Evolutionary conservation across 2,329 filamentous ascomycete genomes (phyloP), one percentile per base, ranked within the genome.

Genomic region (Ceratocystiopsis brevicomis): DNA sequence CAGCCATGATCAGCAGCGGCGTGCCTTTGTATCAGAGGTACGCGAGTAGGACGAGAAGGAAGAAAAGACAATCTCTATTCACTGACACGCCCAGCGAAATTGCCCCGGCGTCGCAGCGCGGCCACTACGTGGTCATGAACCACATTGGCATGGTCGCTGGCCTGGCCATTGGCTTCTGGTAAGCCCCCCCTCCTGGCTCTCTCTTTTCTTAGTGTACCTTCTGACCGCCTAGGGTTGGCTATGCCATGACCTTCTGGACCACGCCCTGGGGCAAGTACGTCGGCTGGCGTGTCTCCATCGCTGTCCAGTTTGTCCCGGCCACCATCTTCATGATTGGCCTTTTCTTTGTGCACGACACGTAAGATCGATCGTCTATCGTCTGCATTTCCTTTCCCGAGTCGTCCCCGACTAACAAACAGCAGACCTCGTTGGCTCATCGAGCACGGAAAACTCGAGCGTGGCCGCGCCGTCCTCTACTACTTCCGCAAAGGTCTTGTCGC

Each of bases 1-100:
- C 68, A 6, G 69, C 68, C 3, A 56, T 74, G 16, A 62, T 76
- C 10, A 71, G 68, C 35, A 73, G 70, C 3, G 62, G 65, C 4
- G 70, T 75, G 43, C 71, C 71, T 1, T 51, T 75, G 5, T 75
- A 74, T 51, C 71, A 74, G 53, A 71, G 66, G 66, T 68, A 33
- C n/a, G 30, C 13, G 5, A 30, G 2, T 10, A 9, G 19, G 19
- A 21, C 25, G 10, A 8, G 25, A 30, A 30, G 25, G 8, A 30
- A 8, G 6, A 30, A 4, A 2, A 30, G 5, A 10, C 25, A 9
- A 9, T 2, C 25, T 30, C 25, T 2, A 30, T 11, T 9, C 25
- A 30, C 6, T 38, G 34, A 17, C 5, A 38, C 12, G 14, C 18
- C 6, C 34, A 73, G 69, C 51, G 71, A 75, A 52, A 62, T 75